These are phyloP conservation scores for Kodamaea fungicola DNA, from an alignment of 1,139 yeast species.

Conservation along the genomic window DNA sequence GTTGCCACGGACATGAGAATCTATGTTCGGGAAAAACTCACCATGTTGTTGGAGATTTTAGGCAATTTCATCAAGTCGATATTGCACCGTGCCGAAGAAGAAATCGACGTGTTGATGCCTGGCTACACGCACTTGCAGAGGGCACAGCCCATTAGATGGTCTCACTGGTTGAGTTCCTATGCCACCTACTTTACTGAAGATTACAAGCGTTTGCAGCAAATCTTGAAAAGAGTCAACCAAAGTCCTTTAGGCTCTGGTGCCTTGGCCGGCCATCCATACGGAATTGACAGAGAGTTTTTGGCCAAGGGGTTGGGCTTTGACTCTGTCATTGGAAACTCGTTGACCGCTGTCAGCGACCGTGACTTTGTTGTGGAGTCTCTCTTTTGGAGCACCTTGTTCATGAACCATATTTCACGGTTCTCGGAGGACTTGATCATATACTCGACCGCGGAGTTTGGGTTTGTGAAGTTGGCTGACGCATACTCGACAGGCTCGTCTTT, in stretches of 20 bases:
- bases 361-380: conserved; percentile 96
- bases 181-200: conserved; percentile 94
- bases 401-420: conserved; percentile 92
- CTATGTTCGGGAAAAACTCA: conserved; percentile 77
- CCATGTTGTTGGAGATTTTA: conserved; percentile 55
- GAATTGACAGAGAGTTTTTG: conserved; percentile 87
- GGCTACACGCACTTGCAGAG: conserved; percentile 98
- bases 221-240: conserved; percentile 76
- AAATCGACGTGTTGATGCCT: conserved; percentile 93
- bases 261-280: conserved; percentile 97
- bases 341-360: conserved; percentile 94
- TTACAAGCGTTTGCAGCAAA: conserved; percentile 75
- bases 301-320: conserved; percentile 76
- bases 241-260: conserved; percentile 98
- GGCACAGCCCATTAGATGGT: conserved; percentile 99
- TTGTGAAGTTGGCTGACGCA: conserved; percentile 90
- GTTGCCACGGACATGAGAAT: conserved; percentile 98
- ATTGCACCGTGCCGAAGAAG: conserved; percentile 71
- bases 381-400: conserved; percentile 94
- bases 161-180: conserved; percentile 93
- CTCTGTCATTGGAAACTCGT: conserved; percentile 89
- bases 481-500: conserved; percentile 97
- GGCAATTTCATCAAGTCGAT: conserved; percentile 63
- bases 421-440: conserved; percentile 93
- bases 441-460: conserved; percentile 96